Conservation (phyloP, 1,284 basidiomycete genomes). For the Microbotryomycetes sp. region DNA sequence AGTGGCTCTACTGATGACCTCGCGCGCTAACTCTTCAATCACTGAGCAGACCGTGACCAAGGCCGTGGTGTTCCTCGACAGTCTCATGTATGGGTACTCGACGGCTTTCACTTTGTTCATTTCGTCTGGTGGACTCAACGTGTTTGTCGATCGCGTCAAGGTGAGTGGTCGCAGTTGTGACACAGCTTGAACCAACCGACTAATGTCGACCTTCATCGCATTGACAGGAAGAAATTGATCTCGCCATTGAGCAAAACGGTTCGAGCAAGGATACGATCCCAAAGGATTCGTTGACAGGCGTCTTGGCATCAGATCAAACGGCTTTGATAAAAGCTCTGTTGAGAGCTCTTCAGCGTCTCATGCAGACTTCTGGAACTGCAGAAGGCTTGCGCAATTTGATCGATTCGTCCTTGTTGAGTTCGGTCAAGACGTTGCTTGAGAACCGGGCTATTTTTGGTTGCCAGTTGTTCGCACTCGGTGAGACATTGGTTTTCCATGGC, state of each 20-base stretch:
- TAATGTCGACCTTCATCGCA: too few relatives aligned
- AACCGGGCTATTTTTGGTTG: conserved; percentile 77
- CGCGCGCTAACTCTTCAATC: not conserved
- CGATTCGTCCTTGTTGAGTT: conserved; percentile 79
- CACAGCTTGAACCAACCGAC: not conserved
- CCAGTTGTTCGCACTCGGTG: conserved; percentile 74
- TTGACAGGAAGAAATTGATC: conserved; percentile 60
- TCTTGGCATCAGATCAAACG: conserved; percentile 42
- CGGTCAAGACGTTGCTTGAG: conserved; percentile 81
- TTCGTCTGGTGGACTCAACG: conserved; percentile 74
- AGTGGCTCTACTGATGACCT: not conserved
- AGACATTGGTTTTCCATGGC: conserved; percentile 24
- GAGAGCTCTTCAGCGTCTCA: conserved; percentile 90
- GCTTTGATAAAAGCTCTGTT: conserved; percentile 77
- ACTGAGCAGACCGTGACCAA: conserved; percentile 61
- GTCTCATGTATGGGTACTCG: conserved; percentile 78
- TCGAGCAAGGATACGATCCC: conserved; percentile 2
- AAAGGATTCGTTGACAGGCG: conserved; percentile 20
- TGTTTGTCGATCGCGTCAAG: conserved; percentile 77
- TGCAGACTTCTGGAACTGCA: conserved; percentile 87
- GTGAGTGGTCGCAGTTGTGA: conserved; percentile 44
- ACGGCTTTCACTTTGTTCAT: conserved; percentile 85
- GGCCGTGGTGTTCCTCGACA: conserved; percentile 77
- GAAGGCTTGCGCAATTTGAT: conserved; percentile 93
- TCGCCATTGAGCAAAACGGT: conserved; percentile 56